These are phyloP conservation scores for Infundibulicybe gibba DNA, from an alignment of 768 basidiomycete species.

Conservation along the genomic window DNA sequence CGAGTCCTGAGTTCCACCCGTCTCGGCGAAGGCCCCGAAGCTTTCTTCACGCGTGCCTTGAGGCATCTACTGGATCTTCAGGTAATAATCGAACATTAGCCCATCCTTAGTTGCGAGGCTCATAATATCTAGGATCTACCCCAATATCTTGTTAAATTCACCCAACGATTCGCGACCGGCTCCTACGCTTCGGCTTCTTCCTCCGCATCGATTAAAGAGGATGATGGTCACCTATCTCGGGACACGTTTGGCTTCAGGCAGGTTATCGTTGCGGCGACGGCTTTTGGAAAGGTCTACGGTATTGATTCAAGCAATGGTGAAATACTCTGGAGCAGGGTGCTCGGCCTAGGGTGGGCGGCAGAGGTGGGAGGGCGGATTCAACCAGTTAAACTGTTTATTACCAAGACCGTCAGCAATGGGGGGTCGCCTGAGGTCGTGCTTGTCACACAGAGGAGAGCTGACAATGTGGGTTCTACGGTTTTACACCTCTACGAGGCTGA, in stretches of 20 bases:
- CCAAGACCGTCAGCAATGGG: slow-evolving; percentile 41
- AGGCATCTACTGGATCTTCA: slow-evolving; percentile 60
- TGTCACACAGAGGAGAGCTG: slow-evolving; percentile 56
- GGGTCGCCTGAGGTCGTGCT: slow-evolving; percentile 59
- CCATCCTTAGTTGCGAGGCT: not conserved
- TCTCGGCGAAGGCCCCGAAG: slow-evolving; percentile 42
- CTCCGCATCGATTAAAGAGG: slow-evolving; percentile 25
- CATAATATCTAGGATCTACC: slow-evolving; percentile 64
- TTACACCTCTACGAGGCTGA: not conserved
- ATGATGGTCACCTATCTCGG: slow-evolving; percentile 41
- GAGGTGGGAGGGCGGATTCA: slow-evolving; percentile 51
- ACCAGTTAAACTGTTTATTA: slow-evolving; percentile 60
- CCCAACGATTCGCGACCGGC: slow-evolving; percentile 67
- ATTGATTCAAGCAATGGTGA: slow-evolving; percentile 77
- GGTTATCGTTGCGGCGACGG: slow-evolving; percentile 69
- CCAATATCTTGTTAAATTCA: slow-evolving; percentile 61
- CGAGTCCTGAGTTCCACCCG: slow-evolving; percentile 24
- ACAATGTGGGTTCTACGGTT: slow-evolving; percentile 45
- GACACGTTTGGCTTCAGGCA: slow-evolving; percentile 89
- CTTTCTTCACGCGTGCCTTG: slow-evolving; percentile 43
- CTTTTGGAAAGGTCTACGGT: slow-evolving; percentile 74
- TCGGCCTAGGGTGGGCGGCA: slow-evolving; percentile 70
- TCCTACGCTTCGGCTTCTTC: slow-evolving; percentile 52
- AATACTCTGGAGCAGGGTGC: slow-evolving; percentile 74
- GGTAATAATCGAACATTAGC: slow-evolving; percentile 31